Evolutionary conservation across 345 rosid species (phyloP), one percentile per base, ranked within the genome.

Genomic region (Populus davidiana): DNA sequence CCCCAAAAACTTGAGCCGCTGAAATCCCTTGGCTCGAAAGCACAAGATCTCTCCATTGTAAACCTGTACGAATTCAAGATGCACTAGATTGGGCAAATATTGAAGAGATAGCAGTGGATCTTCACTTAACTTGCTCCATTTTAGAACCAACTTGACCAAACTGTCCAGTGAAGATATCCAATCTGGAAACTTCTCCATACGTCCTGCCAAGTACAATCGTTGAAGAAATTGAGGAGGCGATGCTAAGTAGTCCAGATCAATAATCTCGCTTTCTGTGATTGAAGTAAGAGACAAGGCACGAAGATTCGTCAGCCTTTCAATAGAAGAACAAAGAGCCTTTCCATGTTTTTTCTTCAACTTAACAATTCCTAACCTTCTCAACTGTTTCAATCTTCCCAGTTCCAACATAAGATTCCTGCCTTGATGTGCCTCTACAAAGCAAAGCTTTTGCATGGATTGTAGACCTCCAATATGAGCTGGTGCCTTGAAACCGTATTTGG

Each of bases 171-270:
- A 67, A 31, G 78, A 64, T 41, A 81, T 75, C 83, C 84, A 84
- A 3, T 76, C 41, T 16, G 86, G 86, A 44, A 84, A 11, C 50
- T 50, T 76, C 74, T 75, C 80, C 13, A 77, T 20, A 47, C 74
- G 27, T 9, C 86, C 83, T 16, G 69, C 6, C 70, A 83, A 62
- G 68, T 77, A 77, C 3, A 83, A 31, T 35, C 83, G 67, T 47
- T 77, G 83, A 66, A 80, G 81, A 67, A 70, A 74, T 21, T 27
- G 74, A 4, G 86, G 86, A 41, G 86, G 86, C 31, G 65, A 52
- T 17, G 76, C 38, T 27, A 83, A 13, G n/a, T 71, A 29, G 13
- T 73, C 31, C 70, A 83, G 29, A 17, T 77, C 81, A n/a, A 83
- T 73, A 50, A 61, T 38, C 77, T 82, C 80, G 4, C 11, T 73